Evolutionary conservation across 495 filamentous ascomycete species (phyloP).

Genomic region (Penicillium psychrofluorescens): DNA sequence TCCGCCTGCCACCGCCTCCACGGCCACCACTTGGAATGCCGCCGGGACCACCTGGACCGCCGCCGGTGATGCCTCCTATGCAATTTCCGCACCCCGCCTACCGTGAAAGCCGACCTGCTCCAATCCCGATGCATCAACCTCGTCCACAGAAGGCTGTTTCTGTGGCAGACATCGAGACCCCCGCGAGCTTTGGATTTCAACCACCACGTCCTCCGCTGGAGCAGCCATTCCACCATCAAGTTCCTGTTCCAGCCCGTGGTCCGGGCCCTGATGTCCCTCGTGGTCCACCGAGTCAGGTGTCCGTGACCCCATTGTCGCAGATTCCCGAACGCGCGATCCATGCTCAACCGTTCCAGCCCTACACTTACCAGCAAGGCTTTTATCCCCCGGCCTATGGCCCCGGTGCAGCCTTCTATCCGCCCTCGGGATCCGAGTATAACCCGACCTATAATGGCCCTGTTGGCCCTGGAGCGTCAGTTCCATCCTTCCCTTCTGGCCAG

Average conservation of each 20-base stretch:
- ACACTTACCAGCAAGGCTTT: slow-evolving; percentile 53
- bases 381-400: slow-evolving; percentile 54
- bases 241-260: slow-evolving; percentile 61
- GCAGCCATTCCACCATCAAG: slow-evolving; percentile 88
- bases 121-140: slow-evolving; percentile 91
- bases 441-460: slow-evolving; percentile 37
- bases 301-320: slow-evolving; percentile 86
- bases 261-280: slow-evolving; percentile 50
- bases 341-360: slow-evolving; percentile 85
- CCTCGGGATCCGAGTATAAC: slow-evolving; percentile 26
- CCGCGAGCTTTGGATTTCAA: slow-evolving; percentile 61
- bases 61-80: slow-evolving; percentile 25
- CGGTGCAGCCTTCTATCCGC: slow-evolving; percentile 47
- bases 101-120: slow-evolving; percentile 67
- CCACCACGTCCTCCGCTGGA: slow-evolving; percentile 64
- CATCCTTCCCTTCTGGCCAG: slow-evolving; percentile 45
- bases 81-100: slow-evolving; percentile 61
- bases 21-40: slow-evolving; percentile 27
- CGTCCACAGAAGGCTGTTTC: slow-evolving; percentile 92
- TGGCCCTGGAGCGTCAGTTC: slow-evolving; percentile 44
- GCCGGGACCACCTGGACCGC: slow-evolving; percentile 17
- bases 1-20: slow-evolving; percentile 70
- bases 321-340: slow-evolving; percentile 93
- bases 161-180: slow-evolving; percentile 88
- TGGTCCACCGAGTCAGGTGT: slow-evolving; percentile 64